phyloP scores from a whole-genome alignment of 2,329 filamentous ascomycete genomes.

The Ophiostoma ulmi region DNA sequence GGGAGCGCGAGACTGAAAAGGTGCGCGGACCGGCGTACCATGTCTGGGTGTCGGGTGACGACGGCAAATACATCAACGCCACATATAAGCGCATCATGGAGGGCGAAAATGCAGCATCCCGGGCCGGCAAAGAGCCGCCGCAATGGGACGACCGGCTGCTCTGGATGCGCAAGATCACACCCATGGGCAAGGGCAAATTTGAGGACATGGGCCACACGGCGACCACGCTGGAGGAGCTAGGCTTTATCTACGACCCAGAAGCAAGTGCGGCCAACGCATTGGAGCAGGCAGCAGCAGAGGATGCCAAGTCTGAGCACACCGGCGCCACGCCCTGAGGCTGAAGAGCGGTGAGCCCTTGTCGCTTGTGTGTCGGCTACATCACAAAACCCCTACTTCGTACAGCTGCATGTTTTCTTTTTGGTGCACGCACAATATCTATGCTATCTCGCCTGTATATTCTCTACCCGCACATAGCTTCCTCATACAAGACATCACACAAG shows the following conservation, averaged over 20 bases:
- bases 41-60: constrained; percentile 50
- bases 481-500: neutral
- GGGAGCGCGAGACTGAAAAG: constrained; percentile 60
- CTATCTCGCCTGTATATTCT: neutral
- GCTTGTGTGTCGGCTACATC: no score
- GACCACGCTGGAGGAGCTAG: constrained; percentile 64
- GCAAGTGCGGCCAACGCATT: neutral
- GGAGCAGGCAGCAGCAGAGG: neutral
- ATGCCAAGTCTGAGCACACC: neutral
- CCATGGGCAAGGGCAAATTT: constrained; percentile 67
- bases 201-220: constrained; percentile 59
- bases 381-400: neutral
- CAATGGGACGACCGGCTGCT: constrained; percentile 65
- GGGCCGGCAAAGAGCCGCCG: constrained; percentile 61
- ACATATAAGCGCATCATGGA: constrained; percentile 56
- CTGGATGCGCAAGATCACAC: constrained; percentile 66
- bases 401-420: neutral
- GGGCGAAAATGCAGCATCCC: constrained; percentile 37
- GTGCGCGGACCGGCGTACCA: constrained; percentile 42
- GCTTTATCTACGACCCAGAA: constrained; percentile 51
- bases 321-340: neutral
- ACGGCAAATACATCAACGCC: constrained; percentile 65
- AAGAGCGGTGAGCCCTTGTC: constrained; percentile 8
- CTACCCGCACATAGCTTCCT: neutral
- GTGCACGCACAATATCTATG: neutral